Conservation (phyloP, 2,329 filamentous ascomycete species). For the Dothistroma pini region DNA sequence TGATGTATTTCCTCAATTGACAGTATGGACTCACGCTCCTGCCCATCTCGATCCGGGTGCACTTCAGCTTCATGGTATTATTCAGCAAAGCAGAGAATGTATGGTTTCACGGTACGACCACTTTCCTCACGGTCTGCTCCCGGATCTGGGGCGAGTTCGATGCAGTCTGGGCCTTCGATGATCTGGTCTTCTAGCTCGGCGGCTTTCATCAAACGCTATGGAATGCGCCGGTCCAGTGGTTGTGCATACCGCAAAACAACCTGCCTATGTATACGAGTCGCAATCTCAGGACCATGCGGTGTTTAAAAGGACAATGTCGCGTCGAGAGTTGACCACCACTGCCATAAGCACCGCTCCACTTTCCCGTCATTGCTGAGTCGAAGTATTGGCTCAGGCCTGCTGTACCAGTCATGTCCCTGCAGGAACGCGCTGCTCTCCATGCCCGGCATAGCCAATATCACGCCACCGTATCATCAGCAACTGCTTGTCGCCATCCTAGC, state of each 20-base stretch:
- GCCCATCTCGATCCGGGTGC: background rate
- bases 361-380: background rate
- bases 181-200: background rate
- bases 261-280: background rate
- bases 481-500: too few relatives aligned
- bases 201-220: background rate
- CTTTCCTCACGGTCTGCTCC: background rate
- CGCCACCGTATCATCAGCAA: too few relatives aligned
- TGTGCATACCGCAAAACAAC: background rate
- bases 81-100: background rate
- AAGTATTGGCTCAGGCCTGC: background rate
- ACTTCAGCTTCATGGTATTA: background rate
- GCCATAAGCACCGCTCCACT: background rate
- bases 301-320: too few relatives aligned
- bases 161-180: background rate
- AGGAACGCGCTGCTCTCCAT: background rate
- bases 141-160: background rate
- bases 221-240: background rate
- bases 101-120: background rate
- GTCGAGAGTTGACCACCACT: background rate
- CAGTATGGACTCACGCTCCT: background rate
- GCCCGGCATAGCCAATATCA: background rate
- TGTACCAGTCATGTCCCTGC: background rate
- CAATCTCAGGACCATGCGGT: background rate
- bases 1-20: too few relatives aligned